Conservation (phyloP, 2,329 filamentous ascomycete genomes). For the Botrytis hyacinthi region DNA sequence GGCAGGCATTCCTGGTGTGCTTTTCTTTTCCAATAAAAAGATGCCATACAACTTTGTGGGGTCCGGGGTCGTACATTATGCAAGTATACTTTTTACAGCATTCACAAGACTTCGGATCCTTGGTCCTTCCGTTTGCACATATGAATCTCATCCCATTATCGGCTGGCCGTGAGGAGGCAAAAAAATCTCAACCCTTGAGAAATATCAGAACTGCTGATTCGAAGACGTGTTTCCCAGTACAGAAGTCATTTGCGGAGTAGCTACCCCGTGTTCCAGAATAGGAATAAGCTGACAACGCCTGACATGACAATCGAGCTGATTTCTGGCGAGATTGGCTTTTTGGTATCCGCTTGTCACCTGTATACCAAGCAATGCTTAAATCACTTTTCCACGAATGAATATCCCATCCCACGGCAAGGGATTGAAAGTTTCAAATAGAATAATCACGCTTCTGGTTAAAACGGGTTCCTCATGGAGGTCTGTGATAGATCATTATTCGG, state of each 20-base stretch:
- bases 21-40: constrained; percentile 1
- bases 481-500: constrained; percentile 1
- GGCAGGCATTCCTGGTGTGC: constrained; percentile 14
- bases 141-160: not conserved
- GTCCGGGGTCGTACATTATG: constrained; percentile 2
- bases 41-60: constrained; percentile 7
- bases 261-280: not conserved
- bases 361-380: not conserved
- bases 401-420: not conserved
- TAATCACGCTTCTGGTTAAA: not conserved
- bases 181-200: not conserved
- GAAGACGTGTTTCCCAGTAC: not conserved
- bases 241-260: not conserved
- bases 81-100: not conserved
- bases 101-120: not conserved
- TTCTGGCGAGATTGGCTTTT: constrained; percentile 1
- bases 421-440: not conserved
- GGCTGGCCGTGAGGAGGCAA: not conserved
- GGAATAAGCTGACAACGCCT: not conserved
- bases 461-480: not conserved
- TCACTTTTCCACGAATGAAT: constrained; percentile 3
- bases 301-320: not conserved
- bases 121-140: not conserved
- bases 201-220: not conserved
- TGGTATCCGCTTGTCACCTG: not conserved